These are phyloP conservation scores for Globisporangium camurandrum DNA, from an alignment of 352 stramenopile species.

Conservation along the genomic window DNA sequence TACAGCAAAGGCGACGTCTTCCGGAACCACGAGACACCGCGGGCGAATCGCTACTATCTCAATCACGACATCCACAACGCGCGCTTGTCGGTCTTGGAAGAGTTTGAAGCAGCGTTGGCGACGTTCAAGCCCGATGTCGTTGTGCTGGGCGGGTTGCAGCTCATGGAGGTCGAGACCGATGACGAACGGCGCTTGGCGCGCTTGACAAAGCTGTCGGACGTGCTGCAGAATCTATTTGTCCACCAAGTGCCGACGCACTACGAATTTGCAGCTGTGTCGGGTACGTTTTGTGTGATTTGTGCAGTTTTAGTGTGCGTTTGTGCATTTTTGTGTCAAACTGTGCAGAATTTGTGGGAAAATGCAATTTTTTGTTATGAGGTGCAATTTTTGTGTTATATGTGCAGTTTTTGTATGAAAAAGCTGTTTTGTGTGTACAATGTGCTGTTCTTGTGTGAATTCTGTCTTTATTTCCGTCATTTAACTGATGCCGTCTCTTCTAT, in stretches of 20 bases:
- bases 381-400: too few species aligned
- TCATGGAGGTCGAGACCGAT: constrained; percentile 81
- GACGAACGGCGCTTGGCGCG: constrained; percentile 36
- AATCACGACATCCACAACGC: constrained; percentile 86
- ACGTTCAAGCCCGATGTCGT: constrained; percentile 61
- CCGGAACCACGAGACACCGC: constrained; percentile 46
- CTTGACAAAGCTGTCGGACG: constrained; percentile 52
- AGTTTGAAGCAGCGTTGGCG: constrained; percentile 57
- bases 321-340: too few species aligned
- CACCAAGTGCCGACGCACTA: constrained; percentile 64
- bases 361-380: too few species aligned
- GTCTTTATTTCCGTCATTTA: not conserved
- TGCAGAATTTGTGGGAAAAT: too few species aligned
- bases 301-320: too few species aligned
- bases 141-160: constrained; percentile 73
- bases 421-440: too few species aligned
- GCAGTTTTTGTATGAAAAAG: too few species aligned
- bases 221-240: constrained; percentile 63
- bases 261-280: constrained; percentile 76
- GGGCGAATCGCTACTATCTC: constrained; percentile 79
- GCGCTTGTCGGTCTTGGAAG: constrained; percentile 65
- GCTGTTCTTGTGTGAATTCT: too few species aligned
- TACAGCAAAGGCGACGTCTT: constrained; percentile 64
- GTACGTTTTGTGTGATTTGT: constrained; percentile 11
- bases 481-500: too few species aligned